Evolutionary conservation across 306 rosid genomes (phyloP).

Genomic region (Castanea mollissima): DNA sequence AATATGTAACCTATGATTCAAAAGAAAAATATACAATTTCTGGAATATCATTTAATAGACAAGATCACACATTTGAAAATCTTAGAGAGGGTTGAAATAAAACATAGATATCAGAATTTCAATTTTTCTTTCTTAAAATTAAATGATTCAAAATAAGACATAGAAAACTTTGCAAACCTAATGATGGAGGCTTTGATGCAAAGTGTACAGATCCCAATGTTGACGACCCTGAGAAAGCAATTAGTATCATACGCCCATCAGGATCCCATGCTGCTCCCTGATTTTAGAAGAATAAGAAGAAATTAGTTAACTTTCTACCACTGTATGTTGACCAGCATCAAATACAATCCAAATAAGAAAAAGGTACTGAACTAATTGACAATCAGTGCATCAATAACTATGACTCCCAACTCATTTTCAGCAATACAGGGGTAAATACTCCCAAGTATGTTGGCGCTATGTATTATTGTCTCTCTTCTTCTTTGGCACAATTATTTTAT

Average conservation of each 20-base stretch:
- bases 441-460: too few species aligned
- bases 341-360: slow-evolving; percentile 7
- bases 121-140: background rate
- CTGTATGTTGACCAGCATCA: background rate
- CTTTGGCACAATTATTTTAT: too few species aligned
- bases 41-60: too few species aligned
- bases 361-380: background rate
- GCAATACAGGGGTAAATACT: background rate
- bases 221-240: slow-evolving; percentile 83
- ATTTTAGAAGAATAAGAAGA: slow-evolving; percentile 24
- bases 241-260: slow-evolving; percentile 88
- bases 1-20: too few species aligned
- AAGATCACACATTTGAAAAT: too few species aligned
- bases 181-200: slow-evolving; percentile 93
- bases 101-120: too few species aligned
- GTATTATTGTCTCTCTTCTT: too few species aligned
- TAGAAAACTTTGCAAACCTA: slow-evolving; percentile 47
- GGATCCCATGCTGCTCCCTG: slow-evolving; percentile 98
- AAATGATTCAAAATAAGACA: slow-evolving; percentile 14
- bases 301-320: slow-evolving; percentile 13
- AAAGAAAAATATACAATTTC: too few species aligned
- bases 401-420: background rate
- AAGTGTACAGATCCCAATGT: slow-evolving; percentile 90
- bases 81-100: too few species aligned
- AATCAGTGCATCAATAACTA: background rate